Conservation (phyloP, 768 basidiomycete genomes). For the Boletus bicolor region DNA sequence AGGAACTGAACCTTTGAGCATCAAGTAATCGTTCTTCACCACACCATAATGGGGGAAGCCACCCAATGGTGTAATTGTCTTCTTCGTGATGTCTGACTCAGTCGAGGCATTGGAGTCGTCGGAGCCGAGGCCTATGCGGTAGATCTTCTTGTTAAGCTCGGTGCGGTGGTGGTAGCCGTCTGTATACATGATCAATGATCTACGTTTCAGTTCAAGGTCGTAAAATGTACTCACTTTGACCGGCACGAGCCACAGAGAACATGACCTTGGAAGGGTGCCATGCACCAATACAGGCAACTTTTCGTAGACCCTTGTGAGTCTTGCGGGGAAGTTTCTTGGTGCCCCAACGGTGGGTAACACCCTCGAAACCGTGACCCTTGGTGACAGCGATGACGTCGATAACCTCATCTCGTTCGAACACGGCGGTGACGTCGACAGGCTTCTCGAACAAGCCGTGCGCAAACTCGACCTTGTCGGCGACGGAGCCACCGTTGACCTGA, state of each 20-base stretch:
- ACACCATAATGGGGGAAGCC: conserved; percentile 99
- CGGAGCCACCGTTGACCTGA: conserved; percentile 95
- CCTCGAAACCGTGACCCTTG: conserved; percentile 99
- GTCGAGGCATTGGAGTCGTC: conserved; percentile 88
- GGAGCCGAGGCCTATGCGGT: conserved; percentile 81
- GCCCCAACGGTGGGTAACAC: conserved; percentile 99
- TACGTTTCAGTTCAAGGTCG: background rate
- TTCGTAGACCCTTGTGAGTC: conserved; percentile 99
- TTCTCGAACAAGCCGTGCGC: conserved; percentile 96
- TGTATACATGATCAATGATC: conserved; percentile 29
- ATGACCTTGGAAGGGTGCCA: conserved; percentile 99
- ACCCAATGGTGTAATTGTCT: conserved; percentile 94
- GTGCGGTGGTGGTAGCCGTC: conserved; percentile 97
- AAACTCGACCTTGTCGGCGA: conserved; percentile 97
- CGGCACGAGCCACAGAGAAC: conserved; percentile 99
- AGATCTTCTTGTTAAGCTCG: conserved; percentile 98
- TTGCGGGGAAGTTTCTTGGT: conserved; percentile 98
- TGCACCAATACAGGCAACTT: conserved; percentile 98
- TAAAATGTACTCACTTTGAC: conserved; percentile 77
- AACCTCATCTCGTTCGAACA: conserved; percentile 97
- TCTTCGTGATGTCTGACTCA: conserved; percentile 91
- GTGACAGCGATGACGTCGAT: conserved; percentile 98
- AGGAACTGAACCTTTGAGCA: conserved; percentile 93
- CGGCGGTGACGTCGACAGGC: conserved; percentile 74
- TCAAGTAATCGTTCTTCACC: conserved; percentile 97